Conservation (phyloP, 2,329 filamentous ascomycete species). For the Fusarium miscanthi region DNA sequence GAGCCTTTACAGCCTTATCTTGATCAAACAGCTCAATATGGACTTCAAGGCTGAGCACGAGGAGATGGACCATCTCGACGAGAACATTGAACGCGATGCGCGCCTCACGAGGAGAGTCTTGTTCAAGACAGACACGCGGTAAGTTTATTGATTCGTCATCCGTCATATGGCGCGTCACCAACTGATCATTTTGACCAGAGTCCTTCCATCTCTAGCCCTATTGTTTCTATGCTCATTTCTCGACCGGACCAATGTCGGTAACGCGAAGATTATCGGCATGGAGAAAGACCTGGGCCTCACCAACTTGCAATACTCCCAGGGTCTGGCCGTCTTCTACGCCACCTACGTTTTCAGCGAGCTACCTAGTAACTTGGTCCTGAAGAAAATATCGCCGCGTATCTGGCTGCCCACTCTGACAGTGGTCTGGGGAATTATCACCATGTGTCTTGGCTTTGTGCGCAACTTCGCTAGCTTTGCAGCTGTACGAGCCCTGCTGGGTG, state of each 20-base stretch:
- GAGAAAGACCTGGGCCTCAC: conserved; percentile 67
- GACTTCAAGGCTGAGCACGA: conserved; percentile 1
- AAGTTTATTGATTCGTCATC: background rate
- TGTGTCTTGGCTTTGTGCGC: conserved; percentile 66
- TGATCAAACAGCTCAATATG: background rate
- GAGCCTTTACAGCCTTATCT: background rate
- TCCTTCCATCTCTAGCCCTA: background rate
- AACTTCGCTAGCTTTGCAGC: conserved; percentile 68
- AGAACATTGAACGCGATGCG: background rate
- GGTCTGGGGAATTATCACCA: conserved; percentile 68
- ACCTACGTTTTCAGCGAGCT: conserved; percentile 71
- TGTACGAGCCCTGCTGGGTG: conserved; percentile 49
- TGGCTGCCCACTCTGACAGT: conserved; percentile 69
- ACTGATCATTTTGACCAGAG: background rate
- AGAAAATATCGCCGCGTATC: conserved; percentile 67
- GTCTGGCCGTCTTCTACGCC: conserved; percentile 73
- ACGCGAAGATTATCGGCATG: conserved; percentile 73
- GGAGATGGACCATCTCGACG: background rate
- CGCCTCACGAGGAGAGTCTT: background rate
- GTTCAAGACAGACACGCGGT: conserved; percentile 9
- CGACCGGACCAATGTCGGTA: conserved; percentile 79
- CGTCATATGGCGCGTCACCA: background rate
- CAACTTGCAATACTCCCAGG: conserved; percentile 72
- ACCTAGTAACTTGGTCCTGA: conserved; percentile 72
- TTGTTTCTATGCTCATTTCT: conserved; percentile 43